These are phyloP conservation scores for Stachybotrys elegans DNA, from an alignment of 2,329 filamentous ascomycete genomes.

Conservation along the genomic window DNA sequence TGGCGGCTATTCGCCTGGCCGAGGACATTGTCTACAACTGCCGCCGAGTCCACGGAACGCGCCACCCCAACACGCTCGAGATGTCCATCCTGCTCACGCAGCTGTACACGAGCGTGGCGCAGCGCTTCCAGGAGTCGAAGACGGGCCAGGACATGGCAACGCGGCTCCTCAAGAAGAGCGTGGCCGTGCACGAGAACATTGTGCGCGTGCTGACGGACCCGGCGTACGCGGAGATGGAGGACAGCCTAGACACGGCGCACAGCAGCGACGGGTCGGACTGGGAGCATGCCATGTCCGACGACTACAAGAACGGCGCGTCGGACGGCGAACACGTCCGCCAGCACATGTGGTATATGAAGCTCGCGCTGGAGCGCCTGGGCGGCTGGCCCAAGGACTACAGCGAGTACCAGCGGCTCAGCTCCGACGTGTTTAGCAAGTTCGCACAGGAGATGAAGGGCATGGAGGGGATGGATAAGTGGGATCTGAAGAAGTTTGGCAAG, in stretches of 20 bases:
- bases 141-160: conserved; percentile 25
- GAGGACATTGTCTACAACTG: conserved; percentile 20
- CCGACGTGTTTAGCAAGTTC: conserved; percentile 35
- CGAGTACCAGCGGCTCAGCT: conserved; percentile 42
- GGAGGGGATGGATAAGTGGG: conserved; percentile 43
- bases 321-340: conserved; percentile 25
- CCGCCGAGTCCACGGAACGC: conserved; percentile 16
- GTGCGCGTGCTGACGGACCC: conserved; percentile 28
- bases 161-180: conserved; percentile 32
- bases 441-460: conserved; percentile 31
- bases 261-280: conserved; percentile 16
- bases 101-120: conserved; percentile 22
- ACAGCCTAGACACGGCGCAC: conserved; percentile 10
- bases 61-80: conserved; percentile 14
- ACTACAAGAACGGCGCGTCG: conserved; percentile 7
- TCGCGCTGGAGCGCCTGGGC: conserved; percentile 31
- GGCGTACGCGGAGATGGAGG: conserved; percentile 21
- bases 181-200: conserved; percentile 29
- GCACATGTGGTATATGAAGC: conserved; percentile 32
- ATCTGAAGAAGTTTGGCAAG: conserved; percentile 34
- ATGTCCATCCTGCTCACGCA: conserved; percentile 15
- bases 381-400: conserved; percentile 39
- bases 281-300: conserved; percentile 4
- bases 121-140: conserved; percentile 25
- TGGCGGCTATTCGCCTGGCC: conserved; percentile 13